Evolutionary conservation across 257 asterid species (phyloP).

Genomic region (Parsonsia alboflavescens): DNA sequence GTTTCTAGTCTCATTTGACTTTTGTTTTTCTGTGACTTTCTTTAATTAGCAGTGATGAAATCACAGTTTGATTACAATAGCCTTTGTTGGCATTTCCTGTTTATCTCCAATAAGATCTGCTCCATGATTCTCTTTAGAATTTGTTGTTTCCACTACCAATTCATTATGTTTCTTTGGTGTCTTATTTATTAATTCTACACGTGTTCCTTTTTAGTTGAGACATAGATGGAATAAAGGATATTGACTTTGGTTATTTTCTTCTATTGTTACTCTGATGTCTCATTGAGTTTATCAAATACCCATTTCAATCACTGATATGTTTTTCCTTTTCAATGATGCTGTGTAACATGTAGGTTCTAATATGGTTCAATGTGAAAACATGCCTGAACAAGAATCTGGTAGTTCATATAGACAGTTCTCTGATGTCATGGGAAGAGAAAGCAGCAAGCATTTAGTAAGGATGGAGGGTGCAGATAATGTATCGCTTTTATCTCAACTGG

Average conservation of each 20-base stretch:
- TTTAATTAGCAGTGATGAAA: neutral
- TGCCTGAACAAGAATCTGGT: conserved; percentile 30
- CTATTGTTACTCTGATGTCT: neutral
- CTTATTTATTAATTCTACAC: neutral
- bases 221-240: neutral
- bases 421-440: conserved; percentile 34
- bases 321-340: neutral
- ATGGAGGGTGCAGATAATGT: conserved; percentile 32
- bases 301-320: neutral
- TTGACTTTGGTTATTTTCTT: neutral
- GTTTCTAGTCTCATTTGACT: neutral
- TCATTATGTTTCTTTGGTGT: neutral
- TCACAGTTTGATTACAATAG: neutral
- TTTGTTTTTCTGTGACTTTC: neutral
- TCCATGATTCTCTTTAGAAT: neutral
- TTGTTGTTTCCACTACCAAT: neutral
- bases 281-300: neutral
- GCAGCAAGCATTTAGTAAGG: conserved; percentile 22
- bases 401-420: conserved; percentile 33
- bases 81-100: neutral
- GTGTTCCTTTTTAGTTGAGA: neutral
- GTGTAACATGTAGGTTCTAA: conserved; percentile 31
- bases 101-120: neutral
- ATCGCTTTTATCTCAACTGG: conserved; percentile 35
- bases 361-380: conserved; percentile 29